Conservation (phyloP, 257 asterid genomes). For the Plantago ovata region DNA sequence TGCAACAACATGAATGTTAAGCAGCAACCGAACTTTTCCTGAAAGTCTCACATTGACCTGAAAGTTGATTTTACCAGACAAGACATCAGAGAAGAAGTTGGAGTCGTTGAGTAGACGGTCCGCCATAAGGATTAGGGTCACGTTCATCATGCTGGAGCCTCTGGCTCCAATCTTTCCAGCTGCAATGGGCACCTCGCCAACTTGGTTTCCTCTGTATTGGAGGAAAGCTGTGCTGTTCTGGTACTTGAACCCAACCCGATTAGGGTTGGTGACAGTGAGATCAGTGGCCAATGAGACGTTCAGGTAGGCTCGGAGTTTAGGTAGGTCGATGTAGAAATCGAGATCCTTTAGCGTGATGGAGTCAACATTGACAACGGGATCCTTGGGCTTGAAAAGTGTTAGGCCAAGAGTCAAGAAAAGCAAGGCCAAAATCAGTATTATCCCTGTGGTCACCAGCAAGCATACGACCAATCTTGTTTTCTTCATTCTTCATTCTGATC, state of each 20-base stretch:
- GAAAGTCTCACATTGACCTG: constrained; percentile 34
- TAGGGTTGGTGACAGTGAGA: constrained; percentile 51
- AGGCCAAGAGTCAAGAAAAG: constrained; percentile 42
- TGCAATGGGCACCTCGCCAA: constrained; percentile 57
- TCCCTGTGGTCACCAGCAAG: constrained; percentile 21
- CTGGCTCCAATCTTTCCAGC: constrained; percentile 52
- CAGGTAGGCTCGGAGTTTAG: constrained; percentile 29
- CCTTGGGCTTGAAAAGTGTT: constrained; percentile 70
- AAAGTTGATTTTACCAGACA: constrained; percentile 38
- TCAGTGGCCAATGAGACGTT: constrained; percentile 39
- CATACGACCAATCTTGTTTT: constrained; percentile 6
- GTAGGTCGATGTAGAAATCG: constrained; percentile 37
- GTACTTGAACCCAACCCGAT: constrained; percentile 58
- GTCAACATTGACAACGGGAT: constrained; percentile 44
- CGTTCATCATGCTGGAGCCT: constrained; percentile 32
- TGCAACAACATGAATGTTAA: constrained; percentile 44
- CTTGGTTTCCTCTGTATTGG: constrained; percentile 43
- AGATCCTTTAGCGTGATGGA: constrained; percentile 41
- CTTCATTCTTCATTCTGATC: too few species aligned
- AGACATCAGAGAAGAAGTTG: constrained; percentile 35
- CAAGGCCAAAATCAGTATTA: constrained; percentile 26
- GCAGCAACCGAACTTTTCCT: constrained; percentile 44
- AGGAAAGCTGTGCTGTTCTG: constrained; percentile 37
- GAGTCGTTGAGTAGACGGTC: constrained; percentile 50
- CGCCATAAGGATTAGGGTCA: constrained; percentile 54